phyloP scores from a whole-genome alignment of 805 yeast species.

The Spathaspora boniae region DNA sequence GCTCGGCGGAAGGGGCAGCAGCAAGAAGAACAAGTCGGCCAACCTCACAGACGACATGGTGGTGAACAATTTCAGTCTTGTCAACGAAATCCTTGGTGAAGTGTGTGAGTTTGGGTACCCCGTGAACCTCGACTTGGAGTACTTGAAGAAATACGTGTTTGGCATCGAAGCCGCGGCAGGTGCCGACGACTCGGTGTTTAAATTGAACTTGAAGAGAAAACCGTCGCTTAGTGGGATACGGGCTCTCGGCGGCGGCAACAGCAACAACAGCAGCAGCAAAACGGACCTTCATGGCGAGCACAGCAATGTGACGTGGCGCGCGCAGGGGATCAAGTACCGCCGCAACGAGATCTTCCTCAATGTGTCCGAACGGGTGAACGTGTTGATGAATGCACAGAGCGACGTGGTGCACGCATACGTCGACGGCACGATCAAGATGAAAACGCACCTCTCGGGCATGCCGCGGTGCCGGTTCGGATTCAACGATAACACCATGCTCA shows the following conservation, averaged over 20 bases:
- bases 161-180: conserved; percentile 9
- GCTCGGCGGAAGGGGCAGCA: conserved; percentile 11
- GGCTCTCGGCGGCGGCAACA: conserved; percentile 3
- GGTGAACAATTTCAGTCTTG: conserved; percentile 59
- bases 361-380: conserved; percentile 70
- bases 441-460: conserved; percentile 72
- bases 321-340: conserved; percentile 66
- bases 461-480: conserved; percentile 83
- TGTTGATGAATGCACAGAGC: conserved; percentile 64
- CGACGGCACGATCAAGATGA: conserved; percentile 70
- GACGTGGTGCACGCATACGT: conserved; percentile 65
- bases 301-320: conserved; percentile 60
- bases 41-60: conserved; percentile 37
- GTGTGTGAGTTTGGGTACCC: conserved; percentile 78
- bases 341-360: conserved; percentile 77
- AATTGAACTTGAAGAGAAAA: conserved; percentile 9
- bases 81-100: conserved; percentile 78
- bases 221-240: conserved; percentile 3
- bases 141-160: conserved; percentile 17
- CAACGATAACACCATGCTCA: conserved; percentile 44
- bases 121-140: conserved; percentile 51
- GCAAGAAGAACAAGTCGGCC: conserved; percentile 4
- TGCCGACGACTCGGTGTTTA: conserved; percentile 17
- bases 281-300: conserved; percentile 4
- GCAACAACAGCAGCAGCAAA: conserved; percentile 11